A percentile compares a stretch with the other conserved stretches of the same genome.
Evolutionary conservation across 2,329 filamentous ascomycete species (phyloP).

Genomic region (Fusarium dlaminii): DNA sequence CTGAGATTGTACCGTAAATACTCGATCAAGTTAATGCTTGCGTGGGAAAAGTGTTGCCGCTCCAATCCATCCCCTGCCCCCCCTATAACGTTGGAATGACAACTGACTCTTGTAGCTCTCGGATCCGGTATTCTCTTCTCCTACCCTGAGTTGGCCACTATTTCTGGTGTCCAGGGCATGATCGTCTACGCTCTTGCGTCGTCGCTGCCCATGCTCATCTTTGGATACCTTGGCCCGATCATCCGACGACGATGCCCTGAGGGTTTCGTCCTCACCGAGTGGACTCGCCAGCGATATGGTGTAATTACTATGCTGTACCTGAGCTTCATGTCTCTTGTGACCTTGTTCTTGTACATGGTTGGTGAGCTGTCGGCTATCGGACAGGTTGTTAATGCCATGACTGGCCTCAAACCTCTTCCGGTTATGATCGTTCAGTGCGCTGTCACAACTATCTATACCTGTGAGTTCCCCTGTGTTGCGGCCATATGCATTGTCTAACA

Average conservation of each 20-base stretch:
- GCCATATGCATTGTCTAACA: background rate
- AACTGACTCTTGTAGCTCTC: slow-evolving; percentile 71
- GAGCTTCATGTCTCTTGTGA: slow-evolving; percentile 80
- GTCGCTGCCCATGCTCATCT: slow-evolving; percentile 76
- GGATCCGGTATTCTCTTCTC: slow-evolving; percentile 86
- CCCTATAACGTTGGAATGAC: slow-evolving; percentile 24
- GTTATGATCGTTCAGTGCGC: slow-evolving; percentile 80
- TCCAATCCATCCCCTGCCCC: slow-evolving; percentile 56
- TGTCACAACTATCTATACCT: slow-evolving; percentile 85
- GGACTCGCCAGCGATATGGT: slow-evolving; percentile 83
- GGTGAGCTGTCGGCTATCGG: slow-evolving; percentile 83
- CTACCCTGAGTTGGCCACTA: slow-evolving; percentile 82
- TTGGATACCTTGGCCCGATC: slow-evolving; percentile 78
- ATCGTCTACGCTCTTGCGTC: slow-evolving; percentile 80
- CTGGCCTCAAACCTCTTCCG: slow-evolving; percentile 77
- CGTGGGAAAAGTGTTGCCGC: slow-evolving; percentile 98
- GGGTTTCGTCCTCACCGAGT: slow-evolving; percentile 86
- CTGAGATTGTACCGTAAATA: slow-evolving; percentile 95
- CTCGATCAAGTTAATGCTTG: slow-evolving; percentile 99
- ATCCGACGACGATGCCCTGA: slow-evolving; percentile 83
- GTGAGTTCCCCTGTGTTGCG: slow-evolving; percentile 53
- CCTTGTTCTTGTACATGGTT: slow-evolving; percentile 88
- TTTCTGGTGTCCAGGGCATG: slow-evolving; percentile 81
- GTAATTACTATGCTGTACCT: slow-evolving; percentile 74
- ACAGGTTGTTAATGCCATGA: slow-evolving; percentile 79